Evolutionary conservation across 176 grass and related monocot species (phyloP), one percentile per base, ranked within the genome.

Genomic region (Zoysia japonica): DNA sequence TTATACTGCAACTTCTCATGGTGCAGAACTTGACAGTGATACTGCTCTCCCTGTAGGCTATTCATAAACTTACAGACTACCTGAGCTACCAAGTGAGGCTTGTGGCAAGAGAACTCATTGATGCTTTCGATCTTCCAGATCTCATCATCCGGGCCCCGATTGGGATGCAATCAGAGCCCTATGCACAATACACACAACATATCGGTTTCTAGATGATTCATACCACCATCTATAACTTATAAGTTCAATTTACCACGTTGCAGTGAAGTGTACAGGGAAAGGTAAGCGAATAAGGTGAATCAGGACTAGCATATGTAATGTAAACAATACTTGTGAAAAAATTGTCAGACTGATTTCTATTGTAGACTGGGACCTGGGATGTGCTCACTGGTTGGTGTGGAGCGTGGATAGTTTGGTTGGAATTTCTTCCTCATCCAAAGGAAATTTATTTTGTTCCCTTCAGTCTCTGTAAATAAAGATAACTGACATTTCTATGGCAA

Each of bases 51-150:
- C 72, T 82, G 60, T 86, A 99, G 96, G 96, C 96, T 52, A 95
- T 99, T 77, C 90, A 99, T 67, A 99, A 99, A 70, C 60, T 99
- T 28, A 81, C 84, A 61, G 90, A 99, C 71, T 99, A 99, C 74
- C 82, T 99, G 28, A 92, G 96, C 81, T 99, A 90, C 86, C 96
- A 99, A 82, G 92, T 95, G 56, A 94, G 92, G 66, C 88, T 93
- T 38, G 86, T 99, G 19, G 88, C 92, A 0, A 67, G 61, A 69
- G 96, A 99, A 84, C 89, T 99, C 2, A 82, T 95, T 0, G 90
- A 95, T 5, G 92, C 92, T 6, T 99, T 99, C 10, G 90, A 99
- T 85, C 72, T 99, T 72, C 92, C 92, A 11, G 96, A 99, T 84
- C 38, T 86, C 20, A 79, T 95, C 79, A 99, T 91, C 47, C 90